Evolutionary conservation across 2,329 filamentous ascomycete genomes (phyloP).

Genomic region (Aspergillus sclerotialis): DNA sequence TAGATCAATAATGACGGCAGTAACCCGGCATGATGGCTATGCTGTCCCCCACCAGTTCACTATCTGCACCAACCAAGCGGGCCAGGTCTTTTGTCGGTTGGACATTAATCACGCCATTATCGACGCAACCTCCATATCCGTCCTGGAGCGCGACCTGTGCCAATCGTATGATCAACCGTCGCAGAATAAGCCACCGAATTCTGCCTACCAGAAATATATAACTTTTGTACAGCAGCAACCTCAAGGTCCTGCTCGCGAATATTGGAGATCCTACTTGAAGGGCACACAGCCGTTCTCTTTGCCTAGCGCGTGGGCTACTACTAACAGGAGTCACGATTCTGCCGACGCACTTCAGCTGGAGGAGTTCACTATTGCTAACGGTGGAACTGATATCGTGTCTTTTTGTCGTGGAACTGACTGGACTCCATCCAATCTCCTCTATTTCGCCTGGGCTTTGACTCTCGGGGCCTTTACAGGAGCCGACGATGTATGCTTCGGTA

Average conservation of each 20-base stretch:
- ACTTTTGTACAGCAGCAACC: not conserved
- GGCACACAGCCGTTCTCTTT: not conserved
- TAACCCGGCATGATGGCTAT: not conserved
- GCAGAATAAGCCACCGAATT: not conserved
- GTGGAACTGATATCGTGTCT: conserved; percentile 1
- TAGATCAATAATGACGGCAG: not conserved
- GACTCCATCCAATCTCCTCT: conserved; percentile 2
- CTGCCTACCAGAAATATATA: not conserved
- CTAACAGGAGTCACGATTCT: no score
- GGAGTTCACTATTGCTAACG: not conserved
- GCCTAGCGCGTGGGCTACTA: no score
- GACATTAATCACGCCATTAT: conserved; percentile 3
- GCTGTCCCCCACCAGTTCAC: conserved; percentile 1
- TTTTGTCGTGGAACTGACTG: conserved; percentile 3
- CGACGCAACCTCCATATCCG: conserved; percentile 1
- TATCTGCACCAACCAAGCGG: not conserved
- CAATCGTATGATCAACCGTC: not conserved
- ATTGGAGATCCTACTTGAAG: not conserved
- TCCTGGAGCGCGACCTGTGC: not conserved
- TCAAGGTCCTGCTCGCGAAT: not conserved
- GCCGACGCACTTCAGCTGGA: not conserved
- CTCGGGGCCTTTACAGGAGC: conserved; percentile 1
- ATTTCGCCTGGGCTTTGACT: conserved; percentile 4
- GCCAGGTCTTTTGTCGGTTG: conserved; percentile 1
- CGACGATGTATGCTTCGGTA: conserved; percentile 5